phyloP scores from a whole-genome alignment of 371 early-diverging fungal genomes.

The Catenaria anguillulae region DNA sequence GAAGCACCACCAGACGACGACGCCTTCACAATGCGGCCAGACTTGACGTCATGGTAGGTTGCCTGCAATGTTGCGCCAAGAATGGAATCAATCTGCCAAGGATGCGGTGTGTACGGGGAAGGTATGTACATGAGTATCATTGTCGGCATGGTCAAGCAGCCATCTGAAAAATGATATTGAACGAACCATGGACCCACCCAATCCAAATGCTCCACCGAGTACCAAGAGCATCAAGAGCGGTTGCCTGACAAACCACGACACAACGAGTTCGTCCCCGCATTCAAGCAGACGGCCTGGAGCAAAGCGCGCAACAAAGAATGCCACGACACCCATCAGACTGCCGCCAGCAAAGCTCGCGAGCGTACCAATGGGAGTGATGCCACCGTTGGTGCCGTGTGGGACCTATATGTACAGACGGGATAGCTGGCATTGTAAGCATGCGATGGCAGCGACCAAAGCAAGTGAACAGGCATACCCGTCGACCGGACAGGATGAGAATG shows the following conservation, averaged over 20 bases:
- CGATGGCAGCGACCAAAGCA: not conserved
- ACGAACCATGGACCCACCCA: conserved; percentile 54
- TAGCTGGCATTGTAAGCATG: no score
- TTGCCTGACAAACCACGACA: conserved; percentile 17
- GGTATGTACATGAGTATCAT: not conserved
- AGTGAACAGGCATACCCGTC: conserved; percentile 14
- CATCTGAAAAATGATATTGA: no score
- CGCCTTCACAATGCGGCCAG: conserved; percentile 26
- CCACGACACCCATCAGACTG: conserved; percentile 45
- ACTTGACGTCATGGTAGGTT: conserved; percentile 43
- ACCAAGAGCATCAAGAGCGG: conserved; percentile 21
- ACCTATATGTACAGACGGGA: no score
- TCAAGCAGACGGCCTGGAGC: no score
- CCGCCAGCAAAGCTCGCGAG: conserved; percentile 60
- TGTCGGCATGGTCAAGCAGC: no score
- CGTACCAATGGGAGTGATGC: conserved; percentile 45
- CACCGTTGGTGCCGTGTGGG: conserved; percentile 84
- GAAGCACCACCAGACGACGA: no score
- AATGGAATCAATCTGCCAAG: conserved; percentile 52
- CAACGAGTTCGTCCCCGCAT: no score
- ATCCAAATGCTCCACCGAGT: conserved; percentile 41
- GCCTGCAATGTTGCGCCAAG: conserved; percentile 69
- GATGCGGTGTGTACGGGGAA: conserved; percentile 6
- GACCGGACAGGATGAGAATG: conserved; percentile 51
- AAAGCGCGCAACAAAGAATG: no score